Conservation (phyloP, 805 yeast species). For the Debaryomyces prosopidis region DNA sequence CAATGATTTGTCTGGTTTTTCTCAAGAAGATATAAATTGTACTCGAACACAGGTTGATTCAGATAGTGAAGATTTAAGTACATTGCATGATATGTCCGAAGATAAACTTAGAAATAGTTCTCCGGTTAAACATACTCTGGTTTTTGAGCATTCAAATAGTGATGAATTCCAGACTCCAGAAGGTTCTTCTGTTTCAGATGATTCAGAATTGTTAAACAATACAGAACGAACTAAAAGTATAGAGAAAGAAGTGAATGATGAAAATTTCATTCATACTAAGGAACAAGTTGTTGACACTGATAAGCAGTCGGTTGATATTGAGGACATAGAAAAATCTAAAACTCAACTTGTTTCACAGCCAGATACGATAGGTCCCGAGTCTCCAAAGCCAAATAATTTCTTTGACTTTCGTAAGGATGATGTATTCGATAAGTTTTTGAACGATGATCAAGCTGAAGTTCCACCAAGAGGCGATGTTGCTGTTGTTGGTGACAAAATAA, state of each 20-base stretch:
- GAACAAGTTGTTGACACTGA: no score
- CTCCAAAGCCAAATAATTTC: slow-evolving; percentile 2
- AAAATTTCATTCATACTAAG: no score
- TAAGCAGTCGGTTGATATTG: background rate
- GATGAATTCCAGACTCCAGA: background rate
- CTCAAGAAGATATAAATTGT: background rate
- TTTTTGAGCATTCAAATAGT: background rate
- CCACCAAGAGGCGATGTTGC: slow-evolving; percentile 26
- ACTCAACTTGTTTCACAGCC: background rate
- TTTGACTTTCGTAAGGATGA: slow-evolving; percentile 10
- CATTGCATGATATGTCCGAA: background rate
- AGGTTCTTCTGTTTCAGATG: background rate
- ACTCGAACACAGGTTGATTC: background rate
- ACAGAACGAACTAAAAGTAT: no score
- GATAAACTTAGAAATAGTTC: background rate
- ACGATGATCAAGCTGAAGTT: slow-evolving; percentile 20
- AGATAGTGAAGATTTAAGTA: background rate
- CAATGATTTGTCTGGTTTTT: background rate
- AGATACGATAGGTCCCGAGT: no score
- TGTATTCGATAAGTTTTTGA: slow-evolving; percentile 15
- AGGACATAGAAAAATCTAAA: background rate
- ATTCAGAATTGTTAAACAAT: background rate
- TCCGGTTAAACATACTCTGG: background rate
- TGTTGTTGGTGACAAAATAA: slow-evolving; percentile 11
- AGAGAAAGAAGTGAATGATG: no score